Evolutionary conservation across 75 land plant genomes (phyloP).

Genomic region (Pinus tabuliformis): DNA sequence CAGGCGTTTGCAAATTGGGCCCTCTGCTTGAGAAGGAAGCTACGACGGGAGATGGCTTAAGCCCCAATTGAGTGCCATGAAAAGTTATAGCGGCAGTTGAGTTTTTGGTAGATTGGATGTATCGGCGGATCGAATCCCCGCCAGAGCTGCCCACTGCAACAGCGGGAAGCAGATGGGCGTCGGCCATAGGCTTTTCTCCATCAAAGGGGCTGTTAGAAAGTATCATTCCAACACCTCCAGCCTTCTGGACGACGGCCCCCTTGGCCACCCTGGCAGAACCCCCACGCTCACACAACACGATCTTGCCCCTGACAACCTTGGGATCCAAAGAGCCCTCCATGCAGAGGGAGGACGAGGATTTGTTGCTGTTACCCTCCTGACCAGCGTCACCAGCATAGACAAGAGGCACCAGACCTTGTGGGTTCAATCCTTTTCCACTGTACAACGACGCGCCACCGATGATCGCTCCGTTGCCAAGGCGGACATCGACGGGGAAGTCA

Average conservation of each 20-base stretch:
- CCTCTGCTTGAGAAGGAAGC: slow-evolving; percentile 86
- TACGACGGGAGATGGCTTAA: slow-evolving; percentile 72
- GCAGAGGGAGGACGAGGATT: slow-evolving; percentile 68
- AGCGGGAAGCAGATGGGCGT: slow-evolving; percentile 81
- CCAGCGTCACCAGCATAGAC: slow-evolving; percentile 50
- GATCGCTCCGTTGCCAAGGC: slow-evolving; percentile 57
- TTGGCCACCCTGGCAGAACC: slow-evolving; percentile 55
- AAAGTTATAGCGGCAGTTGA: slow-evolving; percentile 60
- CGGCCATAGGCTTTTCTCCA: slow-evolving; percentile 85
- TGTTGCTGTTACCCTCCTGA: slow-evolving; percentile 26
- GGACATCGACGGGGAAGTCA: slow-evolving; percentile 74
- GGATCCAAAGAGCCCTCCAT: slow-evolving; percentile 67
- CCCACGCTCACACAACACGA: slow-evolving; percentile 78
- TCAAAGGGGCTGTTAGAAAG: slow-evolving; percentile 70
- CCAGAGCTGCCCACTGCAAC: slow-evolving; percentile 51
- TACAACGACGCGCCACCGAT: slow-evolving; percentile 56
- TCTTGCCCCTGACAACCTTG: slow-evolving; percentile 42
- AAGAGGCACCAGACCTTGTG: slow-evolving; percentile 33
- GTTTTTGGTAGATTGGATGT: slow-evolving; percentile 34
- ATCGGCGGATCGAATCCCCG: slow-evolving; percentile 51
- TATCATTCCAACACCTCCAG: slow-evolving; percentile 93
- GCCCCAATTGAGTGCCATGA: slow-evolving; percentile 53
- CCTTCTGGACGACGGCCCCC: slow-evolving; percentile 61
- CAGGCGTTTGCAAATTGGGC: slow-evolving; percentile 60
- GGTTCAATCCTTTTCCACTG: slow-evolving; percentile 34